Evolutionary conservation across 2,329 filamentous ascomycete genomes (phyloP), one percentile per base, ranked within the genome.

Genomic region (Fusarium humuli): DNA sequence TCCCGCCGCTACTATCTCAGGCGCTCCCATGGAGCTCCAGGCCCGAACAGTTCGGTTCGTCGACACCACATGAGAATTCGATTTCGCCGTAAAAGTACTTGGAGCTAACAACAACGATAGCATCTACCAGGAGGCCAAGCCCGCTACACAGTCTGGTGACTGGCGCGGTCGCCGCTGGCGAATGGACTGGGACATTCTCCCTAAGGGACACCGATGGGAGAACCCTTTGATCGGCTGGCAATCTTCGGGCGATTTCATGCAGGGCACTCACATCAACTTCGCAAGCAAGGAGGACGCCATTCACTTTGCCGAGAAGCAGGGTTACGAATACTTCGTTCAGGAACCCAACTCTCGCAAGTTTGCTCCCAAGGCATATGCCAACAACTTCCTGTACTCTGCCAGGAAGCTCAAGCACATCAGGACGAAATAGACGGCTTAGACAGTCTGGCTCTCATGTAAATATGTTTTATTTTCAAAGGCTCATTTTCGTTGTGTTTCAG

Each of bases 211-310:
- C 82, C 89, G 96, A 75, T 99, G 96, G 97, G 96, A 99, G 85
- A 99, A 99, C 83, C 93, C 92, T 48, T 83, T 99, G 80, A 99
- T 99, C 89, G 96, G 96, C 66, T 99, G 97, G 97, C 94, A 98
- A 80, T 98, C 95, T 25, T 97, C 94, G 20, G 95, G 88, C 59
- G 96, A 99, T 81, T 90, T 89, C 79, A 96, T 99, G 94, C 94
- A 99, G 81, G 95, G 94, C 77, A 97, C 94, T 50, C 89, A 94
- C 79, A 82, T 99, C 76, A 91, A 91, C 81, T 99, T 99, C 87
- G 92, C 92, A 81, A 87, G 86, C 76, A 98, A 97, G 86, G 94
- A 98, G 80, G 95, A 97, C 75, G 96, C 96, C 71, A 95, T 99
- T 77, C 85, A 87, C 63, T 99, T 99, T 78, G 96, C 97, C 25